These are phyloP conservation scores for Alternaria solani DNA, from an alignment of 2,329 filamentous ascomycete genomes.

Conservation along the genomic window DNA sequence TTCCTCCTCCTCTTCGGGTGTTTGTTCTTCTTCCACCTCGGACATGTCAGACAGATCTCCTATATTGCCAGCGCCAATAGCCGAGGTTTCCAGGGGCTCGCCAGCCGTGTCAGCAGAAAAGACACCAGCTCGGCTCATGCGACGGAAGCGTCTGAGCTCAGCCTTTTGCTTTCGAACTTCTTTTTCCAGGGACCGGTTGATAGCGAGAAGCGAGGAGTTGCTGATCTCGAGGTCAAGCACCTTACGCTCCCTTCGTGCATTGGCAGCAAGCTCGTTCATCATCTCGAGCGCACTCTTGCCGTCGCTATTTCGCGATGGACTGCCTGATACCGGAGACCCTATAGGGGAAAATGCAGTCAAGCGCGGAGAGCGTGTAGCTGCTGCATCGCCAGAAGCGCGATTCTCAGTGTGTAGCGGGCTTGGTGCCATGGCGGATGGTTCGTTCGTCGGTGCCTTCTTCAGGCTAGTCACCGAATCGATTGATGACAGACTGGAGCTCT, in stretches of 20 bases:
- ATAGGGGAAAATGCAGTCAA: slow-evolving; percentile 34
- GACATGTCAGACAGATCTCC: slow-evolving; percentile 49
- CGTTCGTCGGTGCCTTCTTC: slow-evolving; percentile 39
- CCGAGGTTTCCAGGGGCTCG: slow-evolving; percentile 55
- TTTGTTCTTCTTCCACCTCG: slow-evolving; percentile 47
- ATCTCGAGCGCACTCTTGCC: slow-evolving; percentile 61
- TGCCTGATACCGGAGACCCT: slow-evolving; percentile 53
- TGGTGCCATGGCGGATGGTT: slow-evolving; percentile 30
- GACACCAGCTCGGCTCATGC: slow-evolving; percentile 82
- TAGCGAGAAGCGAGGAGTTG: slow-evolving; percentile 92
- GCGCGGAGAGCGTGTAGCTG: slow-evolving; percentile 36
- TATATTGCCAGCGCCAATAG: slow-evolving; percentile 43
- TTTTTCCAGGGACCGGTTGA: slow-evolving; percentile 90
- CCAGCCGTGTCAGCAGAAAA: slow-evolving; percentile 68
- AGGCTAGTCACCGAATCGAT: slow-evolving; percentile 53
- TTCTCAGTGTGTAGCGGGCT: slow-evolving; percentile 49
- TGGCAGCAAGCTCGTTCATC: slow-evolving; percentile 80
- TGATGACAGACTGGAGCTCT: slow-evolving; percentile 56
- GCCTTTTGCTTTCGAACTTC: slow-evolving; percentile 90
- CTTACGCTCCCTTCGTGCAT: slow-evolving; percentile 89
- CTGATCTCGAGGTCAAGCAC: slow-evolving; percentile 96
- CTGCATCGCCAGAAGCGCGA: slow-evolving; percentile 34
- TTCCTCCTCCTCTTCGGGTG: slow-evolving; percentile 34
- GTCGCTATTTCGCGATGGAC: slow-evolving; percentile 65
- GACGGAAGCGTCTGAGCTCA: slow-evolving; percentile 83